A percentile compares a stretch with the other conserved stretches of the same genome.
Conservation (phyloP, 192 early-diverging fungal species). For the Oehlia diaphana region DNA sequence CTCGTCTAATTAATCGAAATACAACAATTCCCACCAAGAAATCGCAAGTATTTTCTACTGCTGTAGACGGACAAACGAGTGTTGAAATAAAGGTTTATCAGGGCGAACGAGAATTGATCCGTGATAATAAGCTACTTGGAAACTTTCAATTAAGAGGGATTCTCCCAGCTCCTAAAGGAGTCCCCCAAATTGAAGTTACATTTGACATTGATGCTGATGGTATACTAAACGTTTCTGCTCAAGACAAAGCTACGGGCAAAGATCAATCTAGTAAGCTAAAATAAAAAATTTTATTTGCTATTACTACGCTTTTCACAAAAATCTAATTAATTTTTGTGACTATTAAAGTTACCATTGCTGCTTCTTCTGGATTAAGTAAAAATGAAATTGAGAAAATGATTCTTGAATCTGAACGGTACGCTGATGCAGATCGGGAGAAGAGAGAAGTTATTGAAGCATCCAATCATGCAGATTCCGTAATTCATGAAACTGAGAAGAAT, state of each 20-base stretch:
- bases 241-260: slow-evolving; percentile 94
- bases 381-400: slow-evolving; percentile 99
- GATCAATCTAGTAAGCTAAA: slow-evolving; percentile 78
- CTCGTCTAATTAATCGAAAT: slow-evolving; percentile 95
- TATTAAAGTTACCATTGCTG: slow-evolving; percentile 82
- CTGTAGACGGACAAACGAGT: slow-evolving; percentile 96
- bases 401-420: slow-evolving; percentile 83
- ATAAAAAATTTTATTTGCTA: background rate
- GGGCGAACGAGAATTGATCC: slow-evolving; percentile 95
- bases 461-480: slow-evolving; percentile 90
- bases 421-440: slow-evolving; percentile 89
- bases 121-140: slow-evolving; percentile 97
- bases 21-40: slow-evolving; percentile 99
- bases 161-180: slow-evolving; percentile 95
- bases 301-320: background rate
- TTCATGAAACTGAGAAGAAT: slow-evolving; percentile 92
- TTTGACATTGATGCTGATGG: slow-evolving; percentile 99
- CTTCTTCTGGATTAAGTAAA: slow-evolving; percentile 89
- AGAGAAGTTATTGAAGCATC: slow-evolving; percentile 93
- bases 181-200: slow-evolving; percentile 97
- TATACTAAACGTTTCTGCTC: slow-evolving; percentile 96
- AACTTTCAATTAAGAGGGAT: slow-evolving; percentile 96
- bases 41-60: slow-evolving; percentile 98
- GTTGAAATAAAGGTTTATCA: slow-evolving; percentile 99
- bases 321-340: background rate